Conservation (phyloP, 768 basidiomycete species). For the Clavulina sp. region DNA sequence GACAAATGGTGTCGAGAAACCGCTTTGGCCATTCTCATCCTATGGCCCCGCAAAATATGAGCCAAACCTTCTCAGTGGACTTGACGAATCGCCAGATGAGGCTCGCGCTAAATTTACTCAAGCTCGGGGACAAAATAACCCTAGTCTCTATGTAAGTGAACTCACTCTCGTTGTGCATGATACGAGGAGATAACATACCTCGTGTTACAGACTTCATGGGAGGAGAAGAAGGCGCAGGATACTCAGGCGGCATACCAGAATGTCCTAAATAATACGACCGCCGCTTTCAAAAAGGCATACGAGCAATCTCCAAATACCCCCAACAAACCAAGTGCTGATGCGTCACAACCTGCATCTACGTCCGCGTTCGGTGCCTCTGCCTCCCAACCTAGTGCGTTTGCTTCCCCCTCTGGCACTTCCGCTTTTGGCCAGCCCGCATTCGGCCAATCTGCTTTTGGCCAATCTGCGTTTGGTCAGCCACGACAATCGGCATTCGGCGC, state of each 20-base stretch:
- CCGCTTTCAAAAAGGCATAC: constrained; percentile 35
- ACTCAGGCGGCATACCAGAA: constrained; percentile 34
- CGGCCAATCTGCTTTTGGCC: constrained; percentile 22
- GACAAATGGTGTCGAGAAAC: constrained; percentile 41
- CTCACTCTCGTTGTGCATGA: not conserved
- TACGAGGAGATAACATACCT: not conserved
- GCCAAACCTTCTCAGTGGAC: constrained; percentile 39
- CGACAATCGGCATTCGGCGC: not conserved
- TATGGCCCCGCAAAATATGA: constrained; percentile 67
- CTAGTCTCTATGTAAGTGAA: constrained; percentile 48
- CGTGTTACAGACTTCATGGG: constrained; percentile 33
- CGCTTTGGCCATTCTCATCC: constrained; percentile 60
- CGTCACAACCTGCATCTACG: constrained; percentile 7
- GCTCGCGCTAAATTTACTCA: constrained; percentile 44
- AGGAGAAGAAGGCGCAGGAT: constrained; percentile 33
- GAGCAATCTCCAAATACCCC: not conserved
- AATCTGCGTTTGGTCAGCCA: constrained; percentile 7
- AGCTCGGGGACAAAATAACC: constrained; percentile 36
- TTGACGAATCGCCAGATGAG: constrained; percentile 69
- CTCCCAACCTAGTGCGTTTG: constrained; percentile 11
- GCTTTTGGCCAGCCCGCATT: constrained; percentile 24
- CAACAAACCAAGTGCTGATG: constrained; percentile 12
- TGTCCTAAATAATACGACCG: constrained; percentile 30
- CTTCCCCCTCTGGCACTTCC: constrained; percentile 8
- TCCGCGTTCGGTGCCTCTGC: constrained; percentile 14